Evolutionary conservation across 2,329 filamentous ascomycete genomes (phyloP), one percentile per base, ranked within the genome.

Genomic region (Phialocephala subalpina): DNA sequence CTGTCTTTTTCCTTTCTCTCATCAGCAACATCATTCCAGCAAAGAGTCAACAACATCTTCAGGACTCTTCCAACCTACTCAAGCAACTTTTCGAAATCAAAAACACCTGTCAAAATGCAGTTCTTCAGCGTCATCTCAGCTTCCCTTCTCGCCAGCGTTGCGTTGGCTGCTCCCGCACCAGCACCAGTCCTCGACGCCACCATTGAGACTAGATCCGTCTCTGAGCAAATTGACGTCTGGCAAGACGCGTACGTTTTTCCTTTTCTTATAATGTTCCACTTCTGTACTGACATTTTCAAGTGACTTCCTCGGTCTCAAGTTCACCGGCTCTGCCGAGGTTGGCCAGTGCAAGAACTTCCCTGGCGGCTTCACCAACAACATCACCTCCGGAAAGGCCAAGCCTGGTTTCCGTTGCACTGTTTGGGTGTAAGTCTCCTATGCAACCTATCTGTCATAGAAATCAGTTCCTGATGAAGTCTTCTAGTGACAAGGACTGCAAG

Each of bases 321-420:
- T 62, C 47, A 67, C 65, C 25, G 62, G 65, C 2, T 67, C 65
- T 16, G 53, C 29, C 42, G 59, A 33, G 12, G 42, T 59, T 27
- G 62, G 59, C 20, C 60, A 53, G 29, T 67, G 62, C 35, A 59
- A 62, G n/a, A 60, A 67, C 47, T 45, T 63, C n/a, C 59, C 65
- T n/a, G 33, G 27, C 5, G 55, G 45, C 55, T 67, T 67, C 62
- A 62, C 52, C 45, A 62, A 67, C 53, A 57, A 42, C 18, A 22
- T 62, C 27, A 58, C 62, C 11, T 67, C 65, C 20, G 62, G 65
- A 29, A 67, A 67, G 56, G 62, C 65, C 12, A 67, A 67, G 58
- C 58, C 65, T 55, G 65, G 65, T 20, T 67, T 62, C 55, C 49
- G 65, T 16, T 67, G 65, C 55, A 67, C 65, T 22, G 62, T 58